Percentiles rank a stretch among this genome's conserved stretches.
Evolutionary conservation across 208 protist genomes (phyloP).

Genomic region (Naegleria fowleri): DNA sequence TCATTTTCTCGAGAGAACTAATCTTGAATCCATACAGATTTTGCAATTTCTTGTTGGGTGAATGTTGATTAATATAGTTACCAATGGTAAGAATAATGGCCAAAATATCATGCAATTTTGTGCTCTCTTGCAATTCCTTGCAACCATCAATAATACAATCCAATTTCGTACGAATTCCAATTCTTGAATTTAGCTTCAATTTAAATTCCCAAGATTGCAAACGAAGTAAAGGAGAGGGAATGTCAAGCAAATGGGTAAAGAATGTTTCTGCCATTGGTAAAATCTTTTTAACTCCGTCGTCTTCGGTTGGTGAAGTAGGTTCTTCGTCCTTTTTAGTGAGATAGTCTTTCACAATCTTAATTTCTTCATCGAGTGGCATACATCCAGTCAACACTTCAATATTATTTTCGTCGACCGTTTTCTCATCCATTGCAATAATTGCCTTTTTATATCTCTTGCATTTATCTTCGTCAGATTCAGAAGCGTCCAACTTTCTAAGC

Average conservation of each 20-base stretch:
- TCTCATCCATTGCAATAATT: slow-evolving; percentile 19
- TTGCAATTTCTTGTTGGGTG: not conserved
- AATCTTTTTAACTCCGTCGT: not conserved
- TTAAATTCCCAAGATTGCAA: slow-evolving; percentile 25
- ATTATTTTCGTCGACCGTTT: not conserved
- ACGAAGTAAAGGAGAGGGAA: not conserved
- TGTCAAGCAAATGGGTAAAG: not conserved
- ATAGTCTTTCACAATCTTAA: not conserved
- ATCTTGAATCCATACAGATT: slow-evolving; percentile 26
- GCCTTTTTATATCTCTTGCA: not conserved
- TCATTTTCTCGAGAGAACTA: not conserved
- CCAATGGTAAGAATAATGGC: not conserved
- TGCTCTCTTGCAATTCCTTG: not conserved
- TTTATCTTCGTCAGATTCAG: not conserved
- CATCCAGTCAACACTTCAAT: slow-evolving; percentile 10
- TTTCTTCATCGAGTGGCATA: slow-evolving; percentile 7
- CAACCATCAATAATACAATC: not conserved
- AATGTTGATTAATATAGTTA: slow-evolving; percentile 15
- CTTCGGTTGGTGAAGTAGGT: not conserved
- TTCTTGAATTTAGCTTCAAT: not conserved
- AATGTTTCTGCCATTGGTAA: slow-evolving; percentile 17
- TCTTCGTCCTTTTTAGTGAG: not conserved
- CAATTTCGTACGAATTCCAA: not conserved
- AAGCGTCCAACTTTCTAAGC: not conserved
- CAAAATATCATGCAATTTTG: slow-evolving; percentile 6